Percentiles rank a stretch among this genome's conserved stretches.
Conservation (phyloP, 208 protist species). For the Acanthamoeba healyi region DNA sequence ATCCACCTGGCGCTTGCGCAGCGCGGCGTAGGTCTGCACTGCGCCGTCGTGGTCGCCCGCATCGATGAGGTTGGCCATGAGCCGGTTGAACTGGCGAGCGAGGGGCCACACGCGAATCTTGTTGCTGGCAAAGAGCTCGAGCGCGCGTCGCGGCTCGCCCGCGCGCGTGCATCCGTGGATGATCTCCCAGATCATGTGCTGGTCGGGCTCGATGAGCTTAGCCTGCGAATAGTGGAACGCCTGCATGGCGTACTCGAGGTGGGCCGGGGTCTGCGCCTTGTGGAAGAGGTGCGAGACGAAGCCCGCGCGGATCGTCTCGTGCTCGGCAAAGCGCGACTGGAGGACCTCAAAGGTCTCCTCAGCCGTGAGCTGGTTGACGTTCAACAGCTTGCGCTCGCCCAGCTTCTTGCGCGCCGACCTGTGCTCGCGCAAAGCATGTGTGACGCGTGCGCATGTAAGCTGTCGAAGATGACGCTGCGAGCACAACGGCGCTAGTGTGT, state of each 20-base stretch:
- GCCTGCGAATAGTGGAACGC: constrained; percentile 5
- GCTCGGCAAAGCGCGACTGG: background rate
- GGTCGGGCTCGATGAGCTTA: constrained; percentile 1
- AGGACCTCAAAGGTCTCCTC: background rate
- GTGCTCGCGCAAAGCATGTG: no score
- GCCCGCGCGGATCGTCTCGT: background rate
- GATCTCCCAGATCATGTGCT: constrained; percentile 13
- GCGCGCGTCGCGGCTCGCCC: background rate
- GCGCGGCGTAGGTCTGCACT: background rate
- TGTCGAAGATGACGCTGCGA: no score
- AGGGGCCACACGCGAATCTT: background rate
- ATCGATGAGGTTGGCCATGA: background rate
- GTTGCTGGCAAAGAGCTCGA: background rate
- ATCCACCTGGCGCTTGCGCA: background rate
- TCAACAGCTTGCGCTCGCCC: no score
- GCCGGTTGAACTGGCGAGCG: constrained; percentile 9
- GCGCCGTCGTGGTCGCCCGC: background rate
- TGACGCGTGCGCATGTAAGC: no score
- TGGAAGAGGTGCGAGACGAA: constrained; percentile 17
- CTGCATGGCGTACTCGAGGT: background rate
- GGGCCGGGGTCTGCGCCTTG: background rate
- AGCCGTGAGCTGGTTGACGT: background rate
- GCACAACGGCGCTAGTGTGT: no score
- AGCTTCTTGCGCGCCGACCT: background rate
- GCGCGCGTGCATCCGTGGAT: background rate